phyloP scores from a whole-genome alignment of 495 filamentous ascomycete genomes.

The Penicillium herquei region DNA sequence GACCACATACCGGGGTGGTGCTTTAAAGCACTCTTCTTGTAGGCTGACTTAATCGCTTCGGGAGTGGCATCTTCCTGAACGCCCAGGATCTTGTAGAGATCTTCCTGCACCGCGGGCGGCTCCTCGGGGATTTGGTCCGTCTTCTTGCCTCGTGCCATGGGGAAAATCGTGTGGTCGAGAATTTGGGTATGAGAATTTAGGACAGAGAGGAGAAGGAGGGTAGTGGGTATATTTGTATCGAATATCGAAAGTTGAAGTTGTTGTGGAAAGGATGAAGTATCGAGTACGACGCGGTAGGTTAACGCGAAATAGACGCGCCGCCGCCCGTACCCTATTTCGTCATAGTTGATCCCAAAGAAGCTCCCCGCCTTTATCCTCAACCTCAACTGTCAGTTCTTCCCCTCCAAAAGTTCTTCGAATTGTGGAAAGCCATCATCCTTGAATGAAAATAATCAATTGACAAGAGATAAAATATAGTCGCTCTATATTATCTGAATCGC shows the following conservation, averaged over 20 bases:
- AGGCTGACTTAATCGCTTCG: slow-evolving; percentile 88
- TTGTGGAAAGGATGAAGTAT: not conserved
- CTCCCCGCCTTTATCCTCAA: slow-evolving; percentile 15
- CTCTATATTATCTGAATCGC: not conserved
- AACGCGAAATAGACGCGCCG: slow-evolving; percentile 28
- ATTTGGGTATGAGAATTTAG: not conserved
- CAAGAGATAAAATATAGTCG: not conserved
- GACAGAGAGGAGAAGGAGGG: not conserved
- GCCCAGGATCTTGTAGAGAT: slow-evolving; percentile 88
- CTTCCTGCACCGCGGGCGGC: slow-evolving; percentile 54
- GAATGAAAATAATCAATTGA: not conserved
- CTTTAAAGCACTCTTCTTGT: slow-evolving; percentile 81
- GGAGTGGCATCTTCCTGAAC: slow-evolving; percentile 68
- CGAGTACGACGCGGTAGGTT: slow-evolving; percentile 2
- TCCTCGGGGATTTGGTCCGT: slow-evolving; percentile 17
- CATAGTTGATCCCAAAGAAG: slow-evolving; percentile 3
- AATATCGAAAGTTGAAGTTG: not conserved
- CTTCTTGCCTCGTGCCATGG: slow-evolving; percentile 23
- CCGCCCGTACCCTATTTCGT: slow-evolving; percentile 13
- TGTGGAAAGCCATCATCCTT: not conserved
- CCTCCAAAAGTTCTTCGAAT: no score
- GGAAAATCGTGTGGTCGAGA: not conserved
- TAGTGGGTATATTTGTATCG: not conserved
- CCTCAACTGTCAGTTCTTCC: not conserved
- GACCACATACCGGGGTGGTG: slow-evolving; percentile 78